Conservation (phyloP, 176 grass and related monocot species). For the Oryza punctata region DNA sequence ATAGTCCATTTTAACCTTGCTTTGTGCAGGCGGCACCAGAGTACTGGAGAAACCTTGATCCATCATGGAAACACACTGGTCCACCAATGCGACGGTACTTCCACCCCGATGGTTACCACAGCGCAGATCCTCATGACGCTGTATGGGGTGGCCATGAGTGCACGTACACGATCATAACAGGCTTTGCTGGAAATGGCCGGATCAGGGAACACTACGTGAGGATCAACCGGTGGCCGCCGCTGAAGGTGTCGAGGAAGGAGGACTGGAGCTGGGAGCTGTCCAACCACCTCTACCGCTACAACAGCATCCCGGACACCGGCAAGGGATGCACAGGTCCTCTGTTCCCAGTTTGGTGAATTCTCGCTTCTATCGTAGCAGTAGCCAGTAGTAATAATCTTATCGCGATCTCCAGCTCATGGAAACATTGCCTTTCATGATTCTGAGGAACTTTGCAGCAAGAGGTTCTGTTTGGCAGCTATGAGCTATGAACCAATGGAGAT, state of each 20-base stretch:
- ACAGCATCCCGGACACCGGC: conserved; percentile 67
- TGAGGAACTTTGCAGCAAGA: not conserved
- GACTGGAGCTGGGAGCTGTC: conserved; percentile 94
- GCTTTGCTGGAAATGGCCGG: conserved; percentile 56
- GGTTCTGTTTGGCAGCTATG: not conserved
- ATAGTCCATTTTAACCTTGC: not conserved
- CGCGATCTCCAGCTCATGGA: not conserved
- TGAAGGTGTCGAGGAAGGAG: conserved; percentile 67
- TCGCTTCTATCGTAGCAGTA: not conserved
- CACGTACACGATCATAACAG: conserved; percentile 73
- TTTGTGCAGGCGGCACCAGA: conserved; percentile 80
- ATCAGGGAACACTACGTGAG: conserved; percentile 83
- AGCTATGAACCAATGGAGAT: not conserved
- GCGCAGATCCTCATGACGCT: conserved; percentile 57
- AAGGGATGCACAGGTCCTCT: conserved; percentile 76
- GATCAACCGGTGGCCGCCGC: conserved; percentile 78
- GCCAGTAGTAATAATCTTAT: not conserved
- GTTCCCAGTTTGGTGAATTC: conserved; percentile 90
- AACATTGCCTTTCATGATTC: not conserved
- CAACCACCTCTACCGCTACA: conserved; percentile 69
- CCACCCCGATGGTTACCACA: conserved; percentile 78
- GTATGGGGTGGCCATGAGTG: conserved; percentile 94
- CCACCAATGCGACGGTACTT: conserved; percentile 90
- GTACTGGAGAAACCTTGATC: conserved; percentile 90
- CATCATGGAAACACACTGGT: conserved; percentile 73